phyloP scores from a whole-genome alignment of 441 rosid species.

The Bruguiera hainesii region DNA sequence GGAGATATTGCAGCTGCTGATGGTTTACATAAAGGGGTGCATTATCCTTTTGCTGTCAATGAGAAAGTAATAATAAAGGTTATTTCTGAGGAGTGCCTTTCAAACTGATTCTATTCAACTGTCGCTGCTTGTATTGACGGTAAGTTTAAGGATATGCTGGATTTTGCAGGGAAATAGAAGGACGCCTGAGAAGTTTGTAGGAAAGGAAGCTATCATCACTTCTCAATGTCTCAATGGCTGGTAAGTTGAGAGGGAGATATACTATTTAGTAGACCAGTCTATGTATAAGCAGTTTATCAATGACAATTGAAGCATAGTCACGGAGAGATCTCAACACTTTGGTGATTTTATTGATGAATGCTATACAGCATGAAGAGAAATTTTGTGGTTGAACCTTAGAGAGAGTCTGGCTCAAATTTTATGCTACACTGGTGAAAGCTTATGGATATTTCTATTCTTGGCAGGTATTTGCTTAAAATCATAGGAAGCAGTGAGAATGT shows the following conservation, averaged over 20 bases:
- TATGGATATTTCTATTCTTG: not conserved
- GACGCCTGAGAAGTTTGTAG: conserved; percentile 90
- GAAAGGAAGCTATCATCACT: conserved; percentile 92
- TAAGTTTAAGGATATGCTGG: conserved; percentile 21
- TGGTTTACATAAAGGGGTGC: conserved; percentile 65
- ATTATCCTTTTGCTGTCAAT: conserved; percentile 83
- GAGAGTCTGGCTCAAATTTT: not conserved
- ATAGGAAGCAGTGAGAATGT: conserved; percentile 80
- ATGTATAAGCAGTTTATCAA: not conserved
- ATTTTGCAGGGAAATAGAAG: conserved; percentile 79
- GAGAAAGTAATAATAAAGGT: conserved; percentile 97
- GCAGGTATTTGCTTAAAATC: conserved; percentile 83
- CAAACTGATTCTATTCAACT: conserved; percentile 12
- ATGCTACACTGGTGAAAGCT: not conserved
- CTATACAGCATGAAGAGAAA: too few relatives aligned
- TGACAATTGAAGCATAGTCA: not conserved
- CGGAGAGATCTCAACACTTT: not conserved
- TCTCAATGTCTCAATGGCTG: conserved; percentile 99
- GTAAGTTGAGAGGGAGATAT: conserved; percentile 41
- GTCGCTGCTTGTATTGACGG: conserved; percentile 9
- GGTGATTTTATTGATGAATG: too few relatives aligned
- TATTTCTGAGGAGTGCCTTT: conserved; percentile 11
- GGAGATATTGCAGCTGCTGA: conserved; percentile 64
- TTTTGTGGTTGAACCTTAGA: not conserved
- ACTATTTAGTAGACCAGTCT: not conserved